A percentile compares a stretch with the other conserved stretches of the same genome.
Evolutionary conservation across 129 eudicot genomes (phyloP).

Genomic region (Mikania micrantha): DNA sequence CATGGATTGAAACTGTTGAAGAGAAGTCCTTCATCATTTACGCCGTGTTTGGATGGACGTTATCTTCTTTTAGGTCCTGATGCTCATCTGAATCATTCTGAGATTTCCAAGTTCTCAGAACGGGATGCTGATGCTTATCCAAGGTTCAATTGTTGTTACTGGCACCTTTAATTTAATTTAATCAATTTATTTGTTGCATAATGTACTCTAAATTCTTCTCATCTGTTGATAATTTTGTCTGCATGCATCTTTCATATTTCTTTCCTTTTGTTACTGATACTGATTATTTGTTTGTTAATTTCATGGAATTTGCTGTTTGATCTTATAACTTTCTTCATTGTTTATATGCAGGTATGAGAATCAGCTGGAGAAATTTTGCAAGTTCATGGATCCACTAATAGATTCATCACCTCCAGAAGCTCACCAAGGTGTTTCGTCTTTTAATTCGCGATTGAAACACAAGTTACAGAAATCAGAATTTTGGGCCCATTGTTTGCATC

Average conservation of each 20-base stretch:
- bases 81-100: constrained; percentile 59
- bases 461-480: constrained; percentile 66
- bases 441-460: constrained; percentile 56
- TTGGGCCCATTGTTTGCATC: constrained; percentile 84
- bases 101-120: constrained; percentile 82
- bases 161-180: too few species aligned
- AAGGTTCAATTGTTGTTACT: constrained; percentile 34
- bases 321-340: background rate
- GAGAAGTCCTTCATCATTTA: constrained; percentile 82
- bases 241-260: background rate
- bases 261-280: background rate
- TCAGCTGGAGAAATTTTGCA: constrained; percentile 86
- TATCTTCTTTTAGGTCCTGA: constrained; percentile 87
- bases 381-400: constrained; percentile 82
- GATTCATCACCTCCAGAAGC: constrained; percentile 89
- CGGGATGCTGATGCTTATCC: constrained; percentile 89
- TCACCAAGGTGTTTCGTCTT: constrained; percentile 51
- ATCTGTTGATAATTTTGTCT: background rate
- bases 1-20: constrained; percentile 83
- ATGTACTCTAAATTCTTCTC: background rate
- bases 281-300: constrained; percentile 6
- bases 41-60: constrained; percentile 91
- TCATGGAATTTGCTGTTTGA: background rate
- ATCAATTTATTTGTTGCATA: background rate
- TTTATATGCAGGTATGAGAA: constrained; percentile 46